These are phyloP conservation scores for Arabidopsis suecica DNA, from an alignment of 345 rosid species.

Conservation along the genomic window DNA sequence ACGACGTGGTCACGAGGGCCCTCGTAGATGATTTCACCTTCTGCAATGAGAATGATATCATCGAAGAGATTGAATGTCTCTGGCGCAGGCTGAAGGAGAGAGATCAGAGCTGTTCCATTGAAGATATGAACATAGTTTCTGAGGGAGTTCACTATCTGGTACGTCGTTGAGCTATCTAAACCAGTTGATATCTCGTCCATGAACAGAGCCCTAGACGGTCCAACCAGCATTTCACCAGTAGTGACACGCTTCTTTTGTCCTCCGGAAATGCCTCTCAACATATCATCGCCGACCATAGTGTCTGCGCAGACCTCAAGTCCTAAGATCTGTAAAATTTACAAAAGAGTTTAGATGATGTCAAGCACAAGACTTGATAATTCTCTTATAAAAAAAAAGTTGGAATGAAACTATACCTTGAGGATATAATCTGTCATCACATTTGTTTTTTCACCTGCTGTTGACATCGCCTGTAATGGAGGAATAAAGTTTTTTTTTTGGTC, in stretches of 20 bases:
- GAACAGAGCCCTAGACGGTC: constrained; percentile 69
- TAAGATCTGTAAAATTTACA: constrained; percentile 52
- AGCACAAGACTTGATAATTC: constrained; percentile 1
- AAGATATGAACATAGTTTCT: constrained; percentile 63
- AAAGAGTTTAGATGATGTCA: constrained; percentile 3
- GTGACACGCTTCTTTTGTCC: constrained; percentile 80
- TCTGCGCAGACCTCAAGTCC: constrained; percentile 78
- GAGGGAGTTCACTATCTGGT: constrained; percentile 68
- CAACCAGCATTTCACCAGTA: constrained; percentile 88
- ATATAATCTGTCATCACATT: constrained; percentile 65
- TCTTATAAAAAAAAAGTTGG: not conserved
- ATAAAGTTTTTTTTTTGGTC: not conserved
- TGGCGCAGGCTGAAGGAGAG: constrained; percentile 91
- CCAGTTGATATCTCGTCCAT: constrained; percentile 93
- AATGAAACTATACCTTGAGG: constrained; percentile 56
- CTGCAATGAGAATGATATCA: constrained; percentile 75
- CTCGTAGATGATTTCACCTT: constrained; percentile 74
- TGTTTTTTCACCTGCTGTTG: constrained; percentile 55
- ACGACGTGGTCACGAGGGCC: constrained; percentile 73
- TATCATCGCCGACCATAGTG: constrained; percentile 69
- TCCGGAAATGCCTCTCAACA: constrained; percentile 78
- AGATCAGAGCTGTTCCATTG: constrained; percentile 68
- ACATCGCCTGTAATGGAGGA: constrained; percentile 52
- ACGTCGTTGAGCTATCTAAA: constrained; percentile 82
- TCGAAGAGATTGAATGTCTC: constrained; percentile 81